A percentile compares a stretch with the other conserved stretches of the same genome.
Conservation (phyloP, 2,329 filamentous ascomycete species). For the Nakataea oryzae region DNA sequence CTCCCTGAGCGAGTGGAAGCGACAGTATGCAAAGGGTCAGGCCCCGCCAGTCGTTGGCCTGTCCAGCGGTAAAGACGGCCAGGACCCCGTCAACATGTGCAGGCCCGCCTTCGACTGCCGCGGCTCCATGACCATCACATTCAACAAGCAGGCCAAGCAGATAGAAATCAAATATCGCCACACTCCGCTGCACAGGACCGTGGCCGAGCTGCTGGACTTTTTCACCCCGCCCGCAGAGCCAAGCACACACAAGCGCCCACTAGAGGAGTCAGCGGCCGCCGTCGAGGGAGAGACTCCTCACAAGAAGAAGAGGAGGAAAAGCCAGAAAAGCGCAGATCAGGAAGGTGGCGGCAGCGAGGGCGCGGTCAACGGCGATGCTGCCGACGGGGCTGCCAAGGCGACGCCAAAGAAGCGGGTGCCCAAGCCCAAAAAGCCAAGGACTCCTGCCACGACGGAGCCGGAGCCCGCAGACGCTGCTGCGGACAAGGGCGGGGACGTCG, state of each 20-base stretch:
- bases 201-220: slow-evolving; percentile 35
- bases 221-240: slow-evolving; percentile 31
- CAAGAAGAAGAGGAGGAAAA: slow-evolving; percentile 3
- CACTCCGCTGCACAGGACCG: slow-evolving; percentile 44
- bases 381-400: background rate
- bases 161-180: slow-evolving; percentile 46
- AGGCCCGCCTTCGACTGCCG: slow-evolving; percentile 51
- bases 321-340: background rate
- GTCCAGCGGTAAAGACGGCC: slow-evolving; percentile 34
- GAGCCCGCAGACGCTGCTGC: background rate
- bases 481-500: background rate
- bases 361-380: background rate
- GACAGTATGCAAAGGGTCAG: slow-evolving; percentile 30
- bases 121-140: slow-evolving; percentile 37
- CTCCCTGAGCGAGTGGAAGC: slow-evolving; percentile 40
- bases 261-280: slow-evolving; percentile 1
- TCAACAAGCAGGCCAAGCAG: slow-evolving; percentile 33
- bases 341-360: background rate
- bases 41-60: slow-evolving; percentile 32
- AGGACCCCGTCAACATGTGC: slow-evolving; percentile 35
- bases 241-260: slow-evolving; percentile 6
- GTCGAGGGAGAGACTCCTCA: background rate
- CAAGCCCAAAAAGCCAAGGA: slow-evolving; percentile 4
- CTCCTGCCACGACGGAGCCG: background rate
- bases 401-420: background rate